Conservation (phyloP, 345 rosid genomes). For the Xanthoceras sorbifolium region DNA sequence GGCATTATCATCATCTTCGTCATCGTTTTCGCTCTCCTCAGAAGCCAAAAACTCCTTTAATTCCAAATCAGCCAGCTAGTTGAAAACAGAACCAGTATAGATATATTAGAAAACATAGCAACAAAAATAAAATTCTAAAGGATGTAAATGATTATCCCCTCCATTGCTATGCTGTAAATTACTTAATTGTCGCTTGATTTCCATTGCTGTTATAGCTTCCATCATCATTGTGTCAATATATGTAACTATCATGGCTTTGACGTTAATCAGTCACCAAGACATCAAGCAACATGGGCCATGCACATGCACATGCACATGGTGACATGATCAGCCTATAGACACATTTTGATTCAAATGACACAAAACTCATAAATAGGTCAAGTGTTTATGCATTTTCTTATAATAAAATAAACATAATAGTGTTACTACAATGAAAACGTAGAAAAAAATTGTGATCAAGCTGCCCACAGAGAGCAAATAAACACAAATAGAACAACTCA, state of each 20-base stretch:
- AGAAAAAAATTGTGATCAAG: too few species aligned
- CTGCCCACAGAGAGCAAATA: too few species aligned
- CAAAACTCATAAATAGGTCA: background rate
- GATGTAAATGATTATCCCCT: background rate
- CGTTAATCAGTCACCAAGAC: background rate
- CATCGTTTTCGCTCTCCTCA: conserved; percentile 70
- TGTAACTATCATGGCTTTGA: background rate
- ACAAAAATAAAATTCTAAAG: background rate
- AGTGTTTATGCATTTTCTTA: background rate
- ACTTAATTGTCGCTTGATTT: background rate
- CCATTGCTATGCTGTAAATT: background rate
- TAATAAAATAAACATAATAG: background rate
- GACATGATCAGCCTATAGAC: background rate
- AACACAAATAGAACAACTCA: too few species aligned
- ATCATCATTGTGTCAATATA: background rate
- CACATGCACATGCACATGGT: background rate
- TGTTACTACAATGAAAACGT: too few species aligned
- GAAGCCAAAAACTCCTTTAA: conserved; percentile 87
- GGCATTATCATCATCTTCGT: conserved; percentile 40
- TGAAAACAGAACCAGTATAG: conserved; percentile 23
- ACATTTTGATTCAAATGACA: background rate
- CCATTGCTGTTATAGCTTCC: background rate
- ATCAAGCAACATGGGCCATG: conserved; percentile 6
- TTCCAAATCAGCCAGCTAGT: conserved; percentile 78
- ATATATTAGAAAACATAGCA: conserved; percentile 15